Percentiles rank a stretch among this genome's conserved stretches.
Conservation (phyloP, 352 stramenopile species). For the Phytophthora tubulina region DNA sequence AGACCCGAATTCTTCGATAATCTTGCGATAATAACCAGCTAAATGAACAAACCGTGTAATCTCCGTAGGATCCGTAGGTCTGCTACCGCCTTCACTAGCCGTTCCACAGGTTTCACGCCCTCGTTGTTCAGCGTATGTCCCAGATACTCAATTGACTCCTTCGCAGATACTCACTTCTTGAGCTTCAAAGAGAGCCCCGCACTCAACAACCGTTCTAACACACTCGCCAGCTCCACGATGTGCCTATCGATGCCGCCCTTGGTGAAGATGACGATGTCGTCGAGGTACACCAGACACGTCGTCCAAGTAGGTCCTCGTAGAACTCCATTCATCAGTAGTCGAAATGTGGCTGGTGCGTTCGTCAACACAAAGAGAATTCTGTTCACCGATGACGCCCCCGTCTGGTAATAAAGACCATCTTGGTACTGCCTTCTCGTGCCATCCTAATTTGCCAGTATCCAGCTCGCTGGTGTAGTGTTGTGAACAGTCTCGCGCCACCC, state of each 20-base stretch:
- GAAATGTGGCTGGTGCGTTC: slow-evolving; percentile 1
- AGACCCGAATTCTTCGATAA: neutral
- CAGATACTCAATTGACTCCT: neutral
- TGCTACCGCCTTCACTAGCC: neutral
- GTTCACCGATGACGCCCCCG: neutral
- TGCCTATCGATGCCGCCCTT: neutral
- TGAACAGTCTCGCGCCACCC: neutral
- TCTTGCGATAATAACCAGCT: neutral
- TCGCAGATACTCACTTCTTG: neutral
- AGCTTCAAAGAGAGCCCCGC: neutral
- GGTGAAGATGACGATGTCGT: slow-evolving; percentile 4
- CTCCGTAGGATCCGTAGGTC: neutral
- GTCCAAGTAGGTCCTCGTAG: slow-evolving; percentile 1
- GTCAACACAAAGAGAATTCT: slow-evolving; percentile 2
- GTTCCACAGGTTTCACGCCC: neutral
- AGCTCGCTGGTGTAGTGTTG: neutral
- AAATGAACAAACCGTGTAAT: slow-evolving; percentile 3
- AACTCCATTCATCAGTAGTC: neutral
- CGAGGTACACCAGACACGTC: neutral
- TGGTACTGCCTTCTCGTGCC: neutral
- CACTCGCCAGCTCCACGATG: neutral
- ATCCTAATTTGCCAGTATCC: slow-evolving; percentile 11
- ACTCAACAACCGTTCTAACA: neutral
- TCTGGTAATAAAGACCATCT: slow-evolving; percentile 5
- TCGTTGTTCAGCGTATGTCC: neutral